A percentile compares a stretch with the other conserved stretches of the same genome.
Evolutionary conservation across 1,284 basidiomycete species (phyloP).

Genomic region (Microbotryum intermedium): DNA sequence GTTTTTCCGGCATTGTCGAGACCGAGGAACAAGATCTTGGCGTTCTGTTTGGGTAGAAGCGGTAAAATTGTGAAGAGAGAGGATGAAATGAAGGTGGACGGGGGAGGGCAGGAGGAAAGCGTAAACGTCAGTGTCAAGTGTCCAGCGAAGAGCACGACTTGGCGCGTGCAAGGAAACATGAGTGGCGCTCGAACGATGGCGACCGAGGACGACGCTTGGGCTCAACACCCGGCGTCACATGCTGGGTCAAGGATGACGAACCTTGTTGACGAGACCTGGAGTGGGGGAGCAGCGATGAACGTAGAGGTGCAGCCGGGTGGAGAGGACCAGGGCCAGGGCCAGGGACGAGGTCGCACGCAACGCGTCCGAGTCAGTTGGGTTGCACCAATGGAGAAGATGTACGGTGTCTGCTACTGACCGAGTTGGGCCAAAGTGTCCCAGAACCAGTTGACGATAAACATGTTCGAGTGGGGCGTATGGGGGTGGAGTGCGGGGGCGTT

Average conservation of each 20-base stretch:
- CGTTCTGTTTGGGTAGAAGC: slow-evolving; percentile 50
- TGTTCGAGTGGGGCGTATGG: neutral
- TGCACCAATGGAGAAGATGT: neutral
- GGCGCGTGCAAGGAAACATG: too few relatives aligned
- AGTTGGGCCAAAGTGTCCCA: slow-evolving; percentile 86
- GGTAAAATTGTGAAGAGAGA: neutral
- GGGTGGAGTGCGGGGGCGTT: too few relatives aligned
- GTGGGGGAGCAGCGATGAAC: neutral
- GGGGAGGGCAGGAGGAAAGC: neutral
- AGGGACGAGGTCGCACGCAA: too few relatives aligned
- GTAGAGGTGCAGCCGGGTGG: slow-evolving; percentile 1
- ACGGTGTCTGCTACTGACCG: slow-evolving; percentile 51
- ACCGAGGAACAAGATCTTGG: slow-evolving; percentile 98
- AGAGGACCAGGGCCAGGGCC: slow-evolving; percentile 1
- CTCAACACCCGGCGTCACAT: neutral
- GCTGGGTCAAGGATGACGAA: neutral
- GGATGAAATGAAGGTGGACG: neutral
- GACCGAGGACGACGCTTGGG: too few relatives aligned
- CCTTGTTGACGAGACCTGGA: slow-evolving; percentile 83
- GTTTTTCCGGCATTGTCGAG: slow-evolving; percentile 90
- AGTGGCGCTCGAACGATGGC: too few relatives aligned
- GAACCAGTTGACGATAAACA: slow-evolving; percentile 63
- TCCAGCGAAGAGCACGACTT: too few relatives aligned
- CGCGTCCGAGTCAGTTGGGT: neutral
- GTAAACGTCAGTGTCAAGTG: neutral